Percentiles rank a stretch among this genome's conserved stretches.
Evolutionary conservation across 495 filamentous ascomycete species (phyloP).

Genomic region (Filosporella fistucella): DNA sequence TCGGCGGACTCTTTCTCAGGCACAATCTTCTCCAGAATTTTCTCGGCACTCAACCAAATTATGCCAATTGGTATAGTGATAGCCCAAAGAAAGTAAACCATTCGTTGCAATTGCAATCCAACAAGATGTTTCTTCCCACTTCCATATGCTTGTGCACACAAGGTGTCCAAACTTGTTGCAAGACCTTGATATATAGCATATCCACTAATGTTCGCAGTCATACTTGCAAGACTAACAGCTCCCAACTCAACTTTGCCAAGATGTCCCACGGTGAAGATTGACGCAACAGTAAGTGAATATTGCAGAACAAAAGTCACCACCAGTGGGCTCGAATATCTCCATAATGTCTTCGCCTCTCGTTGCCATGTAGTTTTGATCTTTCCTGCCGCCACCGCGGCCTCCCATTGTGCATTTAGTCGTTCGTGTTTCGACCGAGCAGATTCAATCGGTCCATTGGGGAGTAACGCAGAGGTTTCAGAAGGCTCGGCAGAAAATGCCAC

Average conservation of each 20-base stretch:
- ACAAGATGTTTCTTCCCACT: constrained; percentile 64
- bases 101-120: constrained; percentile 65
- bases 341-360: constrained; percentile 68
- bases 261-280: constrained; percentile 63
- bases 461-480: constrained; percentile 35
- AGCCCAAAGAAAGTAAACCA: constrained; percentile 60
- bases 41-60: constrained; percentile 53
- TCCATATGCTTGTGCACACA: constrained; percentile 73
- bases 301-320: constrained; percentile 70
- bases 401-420: constrained; percentile 61
- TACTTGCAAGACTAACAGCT: constrained; percentile 61
- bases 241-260: constrained; percentile 59
- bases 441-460: constrained; percentile 10
- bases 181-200: constrained; percentile 69
- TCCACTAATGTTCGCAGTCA: constrained; percentile 71
- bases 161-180: constrained; percentile 65
- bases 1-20: constrained; percentile 56
- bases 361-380: constrained; percentile 80
- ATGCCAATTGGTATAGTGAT: constrained; percentile 58
- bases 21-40: constrained; percentile 53
- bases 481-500: constrained; percentile 18
- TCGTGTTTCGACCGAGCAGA: constrained; percentile 25
- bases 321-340: constrained; percentile 51
- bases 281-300: constrained; percentile 65
- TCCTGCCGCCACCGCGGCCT: constrained; percentile 68